These are phyloP conservation scores for Croton setiger DNA, from an alignment of 441 rosid species.

Conservation along the genomic window DNA sequence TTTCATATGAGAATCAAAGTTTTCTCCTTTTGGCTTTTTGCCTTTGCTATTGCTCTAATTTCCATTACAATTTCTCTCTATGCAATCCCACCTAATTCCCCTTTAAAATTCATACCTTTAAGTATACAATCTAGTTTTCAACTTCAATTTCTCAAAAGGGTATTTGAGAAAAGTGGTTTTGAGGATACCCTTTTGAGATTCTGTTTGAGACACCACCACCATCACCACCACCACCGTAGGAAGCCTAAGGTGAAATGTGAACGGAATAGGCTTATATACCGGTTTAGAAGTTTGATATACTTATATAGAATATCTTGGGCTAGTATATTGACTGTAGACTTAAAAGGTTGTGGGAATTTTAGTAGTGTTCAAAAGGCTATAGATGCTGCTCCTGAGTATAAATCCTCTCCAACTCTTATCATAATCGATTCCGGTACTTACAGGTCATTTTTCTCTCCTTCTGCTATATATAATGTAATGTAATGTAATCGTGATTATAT, in stretches of 20 bases:
- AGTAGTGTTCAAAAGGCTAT: constrained; percentile 66
- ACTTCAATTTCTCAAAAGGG: constrained; percentile 16
- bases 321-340: constrained; percentile 56
- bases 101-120: not conserved
- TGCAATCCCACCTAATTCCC: constrained; percentile 16
- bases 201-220: constrained; percentile 20
- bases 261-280: constrained; percentile 26
- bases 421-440: constrained; percentile 61
- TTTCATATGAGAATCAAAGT: constrained; percentile 29
- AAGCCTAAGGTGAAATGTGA: constrained; percentile 29
- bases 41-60: constrained; percentile 34
- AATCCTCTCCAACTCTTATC: constrained; percentile 48
- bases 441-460: constrained; percentile 42
- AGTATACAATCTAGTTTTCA: not conserved
- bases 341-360: constrained; percentile 60
- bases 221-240: constrained; percentile 20
- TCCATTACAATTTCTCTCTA: constrained; percentile 29
- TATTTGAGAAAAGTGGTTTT: constrained; percentile 12
- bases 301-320: constrained; percentile 25
- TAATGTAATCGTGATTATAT: too few relatives aligned
- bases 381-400: constrained; percentile 54
- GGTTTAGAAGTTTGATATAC: constrained; percentile 25
- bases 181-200: constrained; percentile 15
- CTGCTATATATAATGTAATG: too few relatives aligned
- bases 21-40: constrained; percentile 34